phyloP scores from a whole-genome alignment of 2,329 filamentous ascomycete genomes.

The Alternaria hordeiaustralica region DNA sequence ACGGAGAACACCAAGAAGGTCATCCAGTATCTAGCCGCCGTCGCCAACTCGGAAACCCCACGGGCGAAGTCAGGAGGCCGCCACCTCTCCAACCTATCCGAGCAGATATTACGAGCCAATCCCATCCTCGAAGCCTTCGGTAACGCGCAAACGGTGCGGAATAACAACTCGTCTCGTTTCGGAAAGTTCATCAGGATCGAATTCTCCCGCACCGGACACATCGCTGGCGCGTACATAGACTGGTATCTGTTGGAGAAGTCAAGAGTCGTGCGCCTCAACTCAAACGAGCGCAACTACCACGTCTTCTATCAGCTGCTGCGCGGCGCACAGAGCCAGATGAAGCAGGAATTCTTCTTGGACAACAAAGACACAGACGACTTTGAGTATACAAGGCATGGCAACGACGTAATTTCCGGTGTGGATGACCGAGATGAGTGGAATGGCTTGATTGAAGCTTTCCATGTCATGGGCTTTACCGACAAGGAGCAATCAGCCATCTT shows the following conservation, averaged over 20 bases:
- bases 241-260: constrained; percentile 99
- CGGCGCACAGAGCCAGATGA: constrained; percentile 76
- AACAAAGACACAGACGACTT: constrained; percentile 84
- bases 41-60: constrained; percentile 82
- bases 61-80: constrained; percentile 65
- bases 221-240: constrained; percentile 94
- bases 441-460: constrained; percentile 86
- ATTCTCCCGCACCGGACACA: constrained; percentile 85
- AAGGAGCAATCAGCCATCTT: constrained; percentile 84
- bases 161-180: constrained; percentile 98
- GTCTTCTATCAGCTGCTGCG: constrained; percentile 95
- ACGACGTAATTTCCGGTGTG: constrained; percentile 88
- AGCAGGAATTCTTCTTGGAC: constrained; percentile 76
- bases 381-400: constrained; percentile 87
- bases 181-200: constrained; percentile 99
- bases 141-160: constrained; percentile 95
- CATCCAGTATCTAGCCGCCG: constrained; percentile 95
- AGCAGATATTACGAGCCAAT: constrained; percentile 95
- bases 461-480: constrained; percentile 90
- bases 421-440: constrained; percentile 93
- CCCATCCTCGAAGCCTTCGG: constrained; percentile 98
- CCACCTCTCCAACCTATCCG: constrained; percentile 84
- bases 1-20: constrained; percentile 99
- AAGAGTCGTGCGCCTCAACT: constrained; percentile 87
- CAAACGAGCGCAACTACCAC: constrained; percentile 93